Conservation (phyloP, 345 rosid species). For the Litchi chinensis region DNA sequence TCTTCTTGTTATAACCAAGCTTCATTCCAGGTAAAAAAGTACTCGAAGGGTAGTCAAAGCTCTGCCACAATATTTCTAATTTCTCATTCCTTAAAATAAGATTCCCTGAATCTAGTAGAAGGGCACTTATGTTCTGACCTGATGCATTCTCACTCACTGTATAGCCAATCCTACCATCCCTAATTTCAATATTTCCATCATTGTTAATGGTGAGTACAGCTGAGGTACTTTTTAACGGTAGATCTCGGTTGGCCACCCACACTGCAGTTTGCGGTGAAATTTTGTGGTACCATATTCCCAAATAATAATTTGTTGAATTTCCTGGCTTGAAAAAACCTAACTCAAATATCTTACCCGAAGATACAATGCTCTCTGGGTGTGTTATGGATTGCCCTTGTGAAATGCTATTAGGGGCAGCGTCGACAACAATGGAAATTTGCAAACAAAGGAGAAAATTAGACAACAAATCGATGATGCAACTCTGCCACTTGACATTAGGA, state of each 20-base stretch:
- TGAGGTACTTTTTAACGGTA: neutral
- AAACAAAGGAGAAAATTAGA: neutral
- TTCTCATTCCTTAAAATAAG: constrained; percentile 28
- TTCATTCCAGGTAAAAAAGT: constrained; percentile 26
- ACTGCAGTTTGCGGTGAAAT: neutral
- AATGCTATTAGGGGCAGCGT: neutral
- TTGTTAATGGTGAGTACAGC: neutral
- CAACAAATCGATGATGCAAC: neutral
- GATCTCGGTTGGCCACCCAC: constrained; percentile 17
- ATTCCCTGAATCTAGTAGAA: constrained; percentile 30
- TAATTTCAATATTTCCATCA: constrained; percentile 15
- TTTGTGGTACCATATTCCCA: constrained; percentile 25
- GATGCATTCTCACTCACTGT: neutral
- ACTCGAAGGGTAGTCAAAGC: constrained; percentile 26
- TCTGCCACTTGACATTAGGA: neutral
- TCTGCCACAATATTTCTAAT: constrained; percentile 21
- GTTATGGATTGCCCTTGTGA: constrained; percentile 5
- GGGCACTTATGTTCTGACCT: constrained; percentile 12
- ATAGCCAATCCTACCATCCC: constrained; percentile 10
- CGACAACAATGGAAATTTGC: neutral
- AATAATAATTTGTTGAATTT: neutral
- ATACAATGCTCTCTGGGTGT: constrained; percentile 4
- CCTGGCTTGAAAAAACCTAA: constrained; percentile 13
- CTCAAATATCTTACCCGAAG: constrained; percentile 14
- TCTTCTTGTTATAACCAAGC: constrained; percentile 13